A percentile compares a stretch with the other conserved stretches of the same genome.
These are phyloP conservation scores for Pseudogymnoascus sp. DNA, from an alignment of 2,329 filamentous ascomycete species.

Conservation along the genomic window DNA sequence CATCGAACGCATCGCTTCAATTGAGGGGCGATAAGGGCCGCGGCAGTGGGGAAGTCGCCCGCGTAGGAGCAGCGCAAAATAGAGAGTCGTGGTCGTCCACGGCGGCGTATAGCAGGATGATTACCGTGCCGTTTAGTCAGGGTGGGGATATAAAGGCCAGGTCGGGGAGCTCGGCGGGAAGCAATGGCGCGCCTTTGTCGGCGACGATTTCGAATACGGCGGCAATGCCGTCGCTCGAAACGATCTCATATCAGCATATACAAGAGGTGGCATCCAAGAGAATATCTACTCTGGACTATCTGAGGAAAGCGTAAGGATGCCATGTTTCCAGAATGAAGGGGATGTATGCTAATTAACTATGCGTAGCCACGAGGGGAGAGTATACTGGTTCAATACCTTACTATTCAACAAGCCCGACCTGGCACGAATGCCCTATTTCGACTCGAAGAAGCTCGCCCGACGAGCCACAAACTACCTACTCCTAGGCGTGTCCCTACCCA, in stretches of 20 bases:
- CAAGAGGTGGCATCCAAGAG: slow-evolving; percentile 84
- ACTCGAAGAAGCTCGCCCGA: slow-evolving; percentile 72
- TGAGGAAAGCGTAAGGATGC: slow-evolving; percentile 73
- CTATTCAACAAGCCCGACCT: slow-evolving; percentile 82
- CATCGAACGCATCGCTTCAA: neutral
- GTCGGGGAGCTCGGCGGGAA: slow-evolving; percentile 11
- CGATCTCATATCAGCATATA: slow-evolving; percentile 50
- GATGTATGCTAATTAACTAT: slow-evolving; percentile 11
- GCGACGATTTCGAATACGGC: slow-evolving; percentile 15
- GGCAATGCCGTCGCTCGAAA: slow-evolving; percentile 28
- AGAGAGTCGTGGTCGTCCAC: slow-evolving; percentile 7
- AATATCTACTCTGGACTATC: slow-evolving; percentile 87
- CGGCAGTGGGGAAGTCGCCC: neutral
- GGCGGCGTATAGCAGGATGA: slow-evolving; percentile 9
- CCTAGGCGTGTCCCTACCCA: slow-evolving; percentile 83
- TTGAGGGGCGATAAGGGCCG: slow-evolving; percentile 7
- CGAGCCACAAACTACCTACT: slow-evolving; percentile 91
- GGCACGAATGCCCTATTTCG: slow-evolving; percentile 75
- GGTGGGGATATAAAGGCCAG: slow-evolving; percentile 17
- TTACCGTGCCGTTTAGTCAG: neutral
- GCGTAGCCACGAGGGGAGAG: slow-evolving; percentile 75
- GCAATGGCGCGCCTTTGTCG: neutral
- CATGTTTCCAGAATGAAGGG: neutral
- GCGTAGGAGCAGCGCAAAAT: neutral
- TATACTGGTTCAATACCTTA: slow-evolving; percentile 98